A percentile compares a stretch with the other conserved stretches of the same genome.
Evolutionary conservation across 2,329 filamentous ascomycete genomes (phyloP).

Genomic region (Nakataea oryzae): DNA sequence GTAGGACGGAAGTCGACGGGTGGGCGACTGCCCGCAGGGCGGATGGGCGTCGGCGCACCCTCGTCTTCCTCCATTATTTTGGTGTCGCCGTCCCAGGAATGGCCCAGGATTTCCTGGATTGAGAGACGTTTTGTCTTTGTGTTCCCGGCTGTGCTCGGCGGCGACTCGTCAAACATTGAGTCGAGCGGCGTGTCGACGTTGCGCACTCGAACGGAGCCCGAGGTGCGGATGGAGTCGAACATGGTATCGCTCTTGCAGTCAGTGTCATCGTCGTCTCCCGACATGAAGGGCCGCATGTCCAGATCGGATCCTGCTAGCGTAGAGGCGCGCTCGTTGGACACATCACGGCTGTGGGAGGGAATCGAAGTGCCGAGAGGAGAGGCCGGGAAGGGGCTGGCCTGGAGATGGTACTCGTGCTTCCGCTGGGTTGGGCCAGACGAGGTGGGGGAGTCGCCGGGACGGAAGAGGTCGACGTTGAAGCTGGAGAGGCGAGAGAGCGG

Average conservation of each 20-base stretch:
- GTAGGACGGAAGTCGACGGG: constrained; percentile 12
- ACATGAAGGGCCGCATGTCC: constrained; percentile 53
- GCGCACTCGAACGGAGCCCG: constrained; percentile 55
- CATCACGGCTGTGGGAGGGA: constrained; percentile 28
- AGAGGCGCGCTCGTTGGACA: constrained; percentile 43
- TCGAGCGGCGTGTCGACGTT: constrained; percentile 63
- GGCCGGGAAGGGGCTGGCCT: constrained; percentile 7
- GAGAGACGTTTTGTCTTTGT: constrained; percentile 43
- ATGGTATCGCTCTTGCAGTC: constrained; percentile 69
- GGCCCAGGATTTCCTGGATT: constrained; percentile 47
- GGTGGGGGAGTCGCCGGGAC: constrained; percentile 28
- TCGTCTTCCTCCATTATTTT: constrained; percentile 57
- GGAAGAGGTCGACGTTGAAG: constrained; percentile 42
- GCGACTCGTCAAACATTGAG: constrained; percentile 74
- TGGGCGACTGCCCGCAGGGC: constrained; percentile 16
- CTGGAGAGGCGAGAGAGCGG: constrained; percentile 42
- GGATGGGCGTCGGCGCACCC: constrained; percentile 38
- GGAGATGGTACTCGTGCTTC: constrained; percentile 5
- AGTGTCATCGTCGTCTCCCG: constrained; percentile 66
- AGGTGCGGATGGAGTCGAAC: constrained; percentile 66
- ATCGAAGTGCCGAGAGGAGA: constrained; percentile 13
- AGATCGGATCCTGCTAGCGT: constrained; percentile 61
- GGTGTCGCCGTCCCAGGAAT: constrained; percentile 41
- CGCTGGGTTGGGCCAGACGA: constrained; percentile 15
- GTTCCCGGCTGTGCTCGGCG: constrained; percentile 45